phyloP scores from a whole-genome alignment of 179 eudicot genomes.

The Heliamphora pulchella region DNA sequence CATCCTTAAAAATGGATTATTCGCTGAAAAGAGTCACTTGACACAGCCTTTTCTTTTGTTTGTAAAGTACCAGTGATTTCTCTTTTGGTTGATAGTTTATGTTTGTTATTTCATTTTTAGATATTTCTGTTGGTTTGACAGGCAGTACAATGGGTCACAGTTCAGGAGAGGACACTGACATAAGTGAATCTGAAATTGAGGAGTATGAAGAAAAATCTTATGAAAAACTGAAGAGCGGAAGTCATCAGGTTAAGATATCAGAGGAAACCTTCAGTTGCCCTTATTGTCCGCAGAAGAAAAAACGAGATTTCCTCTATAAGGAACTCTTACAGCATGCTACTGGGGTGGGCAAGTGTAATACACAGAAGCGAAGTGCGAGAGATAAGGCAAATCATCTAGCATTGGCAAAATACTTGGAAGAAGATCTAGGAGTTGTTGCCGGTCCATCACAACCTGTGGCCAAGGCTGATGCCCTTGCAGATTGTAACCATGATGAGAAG shows the following conservation, averaged over 20 bases:
- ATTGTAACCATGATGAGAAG: slow-evolving; percentile 59
- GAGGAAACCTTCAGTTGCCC: slow-evolving; percentile 56
- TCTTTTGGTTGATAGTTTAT: slow-evolving; percentile 4
- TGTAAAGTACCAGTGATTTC: not conserved
- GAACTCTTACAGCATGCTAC: slow-evolving; percentile 89
- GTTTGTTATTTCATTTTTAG: not conserved
- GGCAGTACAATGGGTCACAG: slow-evolving; percentile 44
- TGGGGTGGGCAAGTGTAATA: slow-evolving; percentile 57
- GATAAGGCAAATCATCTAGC: slow-evolving; percentile 81
- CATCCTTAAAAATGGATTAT: not conserved
- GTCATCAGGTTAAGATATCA: slow-evolving; percentile 33
- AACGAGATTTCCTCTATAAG: slow-evolving; percentile 53
- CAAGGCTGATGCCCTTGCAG: slow-evolving; percentile 36
- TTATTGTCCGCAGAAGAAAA: slow-evolving; percentile 63
- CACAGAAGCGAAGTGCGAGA: slow-evolving; percentile 58
- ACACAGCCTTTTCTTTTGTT: not conserved
- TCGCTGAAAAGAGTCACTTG: not conserved
- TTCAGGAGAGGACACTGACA: slow-evolving; percentile 61
- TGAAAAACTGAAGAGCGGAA: slow-evolving; percentile 48
- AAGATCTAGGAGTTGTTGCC: slow-evolving; percentile 34
- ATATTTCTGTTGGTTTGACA: slow-evolving; percentile 2
- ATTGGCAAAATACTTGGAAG: slow-evolving; percentile 58
- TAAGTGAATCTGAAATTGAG: slow-evolving; percentile 66
- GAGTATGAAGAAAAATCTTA: slow-evolving; percentile 52
- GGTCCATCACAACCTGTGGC: slow-evolving; percentile 43